Evolutionary conservation across 2,329 filamentous ascomycete species (phyloP).

Genomic region (Trichophyton benhamiae): DNA sequence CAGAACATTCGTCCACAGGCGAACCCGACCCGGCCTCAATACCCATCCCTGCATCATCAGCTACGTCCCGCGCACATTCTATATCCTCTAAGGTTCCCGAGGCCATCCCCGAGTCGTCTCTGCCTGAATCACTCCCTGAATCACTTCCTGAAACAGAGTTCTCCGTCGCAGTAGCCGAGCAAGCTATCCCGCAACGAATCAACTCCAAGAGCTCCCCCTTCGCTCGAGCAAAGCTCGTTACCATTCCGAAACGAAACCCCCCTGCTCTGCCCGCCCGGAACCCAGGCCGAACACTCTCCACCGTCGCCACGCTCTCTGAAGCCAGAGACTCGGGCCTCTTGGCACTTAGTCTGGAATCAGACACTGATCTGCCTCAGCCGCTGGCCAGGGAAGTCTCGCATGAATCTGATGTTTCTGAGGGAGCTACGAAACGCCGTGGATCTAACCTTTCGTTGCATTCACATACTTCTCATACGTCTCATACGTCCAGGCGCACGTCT

Average conservation of each 20-base stretch:
- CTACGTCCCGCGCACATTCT: neutral
- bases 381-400: neutral
- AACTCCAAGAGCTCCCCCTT: conserved; percentile 54
- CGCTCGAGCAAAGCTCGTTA: conserved; percentile 67
- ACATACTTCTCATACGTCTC: neutral
- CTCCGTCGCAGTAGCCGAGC: conserved; percentile 18
- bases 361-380: conserved; percentile 7
- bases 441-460: neutral
- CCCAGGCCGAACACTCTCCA: conserved; percentile 32
- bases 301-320: conserved; percentile 1
- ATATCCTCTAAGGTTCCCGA: neutral
- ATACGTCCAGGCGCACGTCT: neutral
- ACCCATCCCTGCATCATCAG: neutral
- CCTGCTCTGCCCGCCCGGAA: conserved; percentile 66
- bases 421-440: neutral
- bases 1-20: neutral
- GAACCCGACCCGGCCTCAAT: neutral
- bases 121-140: neutral
- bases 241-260: conserved; percentile 61
- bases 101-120: neutral
- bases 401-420: neutral
- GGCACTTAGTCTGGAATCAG: conserved; percentile 11
- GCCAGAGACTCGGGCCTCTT: neutral
- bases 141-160: neutral
- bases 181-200: conserved; percentile 46